phyloP scores from a whole-genome alignment of 257 asterid species.

The Rauvolfia tetraphylla region DNA sequence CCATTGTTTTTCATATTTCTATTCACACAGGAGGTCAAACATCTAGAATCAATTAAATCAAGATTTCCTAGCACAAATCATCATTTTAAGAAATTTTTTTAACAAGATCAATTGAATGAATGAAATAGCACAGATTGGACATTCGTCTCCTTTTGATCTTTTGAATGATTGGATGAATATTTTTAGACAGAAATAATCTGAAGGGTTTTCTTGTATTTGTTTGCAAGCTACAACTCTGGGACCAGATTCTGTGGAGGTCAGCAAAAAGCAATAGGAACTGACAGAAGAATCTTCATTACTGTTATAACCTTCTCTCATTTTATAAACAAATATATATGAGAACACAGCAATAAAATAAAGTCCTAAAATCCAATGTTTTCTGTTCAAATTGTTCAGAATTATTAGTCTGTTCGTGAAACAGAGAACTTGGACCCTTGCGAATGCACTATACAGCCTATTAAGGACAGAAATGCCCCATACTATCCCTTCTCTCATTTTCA shows the following conservation, averaged over 20 bases:
- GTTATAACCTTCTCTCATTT: constrained; percentile 23
- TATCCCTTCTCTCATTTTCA: constrained; percentile 15
- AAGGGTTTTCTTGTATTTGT: constrained; percentile 16
- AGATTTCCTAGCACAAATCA: constrained; percentile 3
- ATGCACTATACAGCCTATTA: constrained; percentile 32
- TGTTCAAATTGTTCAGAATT: constrained; percentile 30
- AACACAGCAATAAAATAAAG: constrained; percentile 2
- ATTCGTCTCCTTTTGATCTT: neutral
- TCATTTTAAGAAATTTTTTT: neutral
- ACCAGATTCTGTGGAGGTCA: constrained; percentile 30
- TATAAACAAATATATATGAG: constrained; percentile 13
- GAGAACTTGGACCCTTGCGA: constrained; percentile 37
- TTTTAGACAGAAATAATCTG: constrained; percentile 5
- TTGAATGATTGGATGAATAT: constrained; percentile 16
- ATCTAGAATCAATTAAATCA: neutral
- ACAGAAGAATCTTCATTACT: constrained; percentile 31
- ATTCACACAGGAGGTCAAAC: constrained; percentile 4
- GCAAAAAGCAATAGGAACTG: constrained; percentile 31
- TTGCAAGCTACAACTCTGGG: constrained; percentile 19
- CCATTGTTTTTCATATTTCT: neutral
- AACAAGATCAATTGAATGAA: neutral
- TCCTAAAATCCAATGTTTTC: constrained; percentile 23
- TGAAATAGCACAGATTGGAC: neutral
- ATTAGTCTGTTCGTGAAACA: constrained; percentile 31
- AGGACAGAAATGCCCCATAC: constrained; percentile 47